Evolutionary conservation across 2,329 filamentous ascomycete genomes (phyloP).

Genomic region (Zymoseptoria crescenta): DNA sequence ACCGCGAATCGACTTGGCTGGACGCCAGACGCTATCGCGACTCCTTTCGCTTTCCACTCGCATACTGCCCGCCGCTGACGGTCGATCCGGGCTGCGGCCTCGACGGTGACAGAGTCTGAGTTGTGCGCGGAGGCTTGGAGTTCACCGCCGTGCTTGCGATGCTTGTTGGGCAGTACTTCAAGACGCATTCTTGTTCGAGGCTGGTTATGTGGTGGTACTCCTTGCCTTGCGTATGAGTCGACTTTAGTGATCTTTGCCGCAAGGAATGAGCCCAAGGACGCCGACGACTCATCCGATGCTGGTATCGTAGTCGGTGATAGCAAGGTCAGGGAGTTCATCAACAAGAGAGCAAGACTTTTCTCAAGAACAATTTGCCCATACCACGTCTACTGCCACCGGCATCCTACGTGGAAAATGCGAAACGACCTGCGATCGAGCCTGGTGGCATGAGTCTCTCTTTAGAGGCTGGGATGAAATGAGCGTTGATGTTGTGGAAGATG

Average conservation of each 20-base stretch:
- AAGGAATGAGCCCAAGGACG: constrained; percentile 25
- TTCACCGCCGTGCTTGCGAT: too few relatives aligned
- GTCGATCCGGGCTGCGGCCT: background rate
- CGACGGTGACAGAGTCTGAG: background rate
- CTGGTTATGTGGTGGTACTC: background rate
- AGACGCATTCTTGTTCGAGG: background rate
- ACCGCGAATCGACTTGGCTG: background rate
- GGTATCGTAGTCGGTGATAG: constrained; percentile 56
- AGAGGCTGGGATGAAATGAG: constrained; percentile 87
- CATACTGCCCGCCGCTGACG: background rate
- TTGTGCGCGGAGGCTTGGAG: background rate
- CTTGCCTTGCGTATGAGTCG: background rate
- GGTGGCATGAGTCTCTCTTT: constrained; percentile 90
- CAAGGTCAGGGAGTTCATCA: constrained; percentile 56
- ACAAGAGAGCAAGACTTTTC: constrained; percentile 45
- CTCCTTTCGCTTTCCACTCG: background rate
- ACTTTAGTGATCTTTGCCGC: background rate
- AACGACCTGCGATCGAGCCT: constrained; percentile 63
- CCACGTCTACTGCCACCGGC: constrained; percentile 74
- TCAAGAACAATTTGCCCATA: constrained; percentile 52
- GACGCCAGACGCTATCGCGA: background rate
- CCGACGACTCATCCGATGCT: constrained; percentile 41
- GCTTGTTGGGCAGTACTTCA: background rate
- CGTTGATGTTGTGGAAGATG: constrained; percentile 68
- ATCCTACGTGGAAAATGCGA: constrained; percentile 74